phyloP scores from a whole-genome alignment of 768 basidiomycete species.

The Mycena galopus region DNA sequence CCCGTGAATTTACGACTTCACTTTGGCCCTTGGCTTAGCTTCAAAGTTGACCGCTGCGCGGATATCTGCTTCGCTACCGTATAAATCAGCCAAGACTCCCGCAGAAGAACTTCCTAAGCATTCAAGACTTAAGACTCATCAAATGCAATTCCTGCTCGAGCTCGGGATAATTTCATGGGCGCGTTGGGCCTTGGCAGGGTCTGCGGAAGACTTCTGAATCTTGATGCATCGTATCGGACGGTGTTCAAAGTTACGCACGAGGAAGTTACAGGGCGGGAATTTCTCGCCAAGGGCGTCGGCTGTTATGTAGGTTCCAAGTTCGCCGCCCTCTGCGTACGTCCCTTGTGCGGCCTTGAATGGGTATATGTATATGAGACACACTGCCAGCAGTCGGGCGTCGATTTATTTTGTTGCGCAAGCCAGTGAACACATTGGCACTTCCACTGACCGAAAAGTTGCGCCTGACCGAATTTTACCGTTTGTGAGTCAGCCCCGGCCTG shows the following conservation, averaged over 20 bases:
- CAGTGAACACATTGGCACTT: neutral
- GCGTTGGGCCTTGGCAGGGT: constrained; percentile 6
- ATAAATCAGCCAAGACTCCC: neutral
- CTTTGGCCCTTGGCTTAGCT: neutral
- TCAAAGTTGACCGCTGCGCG: neutral
- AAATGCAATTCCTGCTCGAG: neutral
- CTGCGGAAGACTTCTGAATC: neutral
- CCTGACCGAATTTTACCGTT: neutral
- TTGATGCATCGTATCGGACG: neutral
- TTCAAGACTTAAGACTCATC: neutral
- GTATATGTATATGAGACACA: neutral
- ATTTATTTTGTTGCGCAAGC: neutral
- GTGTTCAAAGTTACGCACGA: neutral
- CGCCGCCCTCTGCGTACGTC: neutral
- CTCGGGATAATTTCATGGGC: neutral
- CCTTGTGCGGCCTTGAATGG: neutral
- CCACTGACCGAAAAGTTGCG: neutral
- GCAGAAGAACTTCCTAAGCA: constrained; percentile 9
- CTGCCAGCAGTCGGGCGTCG: neutral
- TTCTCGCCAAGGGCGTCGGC: constrained; percentile 12
- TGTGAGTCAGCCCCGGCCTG: neutral
- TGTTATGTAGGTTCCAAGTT: constrained; percentile 6
- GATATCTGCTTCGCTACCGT: neutral
- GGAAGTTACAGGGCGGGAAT: neutral
- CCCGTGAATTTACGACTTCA: neutral